Conservation (phyloP, 2,329 filamentous ascomycete genomes). For the Zymoseptoria crescenta region DNA sequence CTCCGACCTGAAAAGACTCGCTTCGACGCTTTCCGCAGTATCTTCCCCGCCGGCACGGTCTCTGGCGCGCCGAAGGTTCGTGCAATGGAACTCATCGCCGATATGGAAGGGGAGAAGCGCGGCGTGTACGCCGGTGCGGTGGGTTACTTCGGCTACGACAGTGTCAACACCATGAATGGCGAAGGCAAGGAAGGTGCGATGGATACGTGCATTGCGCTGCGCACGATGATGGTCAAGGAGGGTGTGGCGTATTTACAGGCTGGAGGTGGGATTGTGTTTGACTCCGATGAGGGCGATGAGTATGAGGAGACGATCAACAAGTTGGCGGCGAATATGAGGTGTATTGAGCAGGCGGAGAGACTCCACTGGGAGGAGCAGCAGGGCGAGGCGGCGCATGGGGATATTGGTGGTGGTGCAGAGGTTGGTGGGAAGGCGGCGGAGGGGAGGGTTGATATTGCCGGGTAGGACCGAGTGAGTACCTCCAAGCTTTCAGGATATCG, state of each 20-base stretch:
- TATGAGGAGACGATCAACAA: conserved; percentile 98
- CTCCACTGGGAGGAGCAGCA: conserved; percentile 48
- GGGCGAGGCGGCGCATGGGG: neutral
- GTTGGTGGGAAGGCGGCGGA: neutral
- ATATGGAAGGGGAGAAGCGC: conserved; percentile 87
- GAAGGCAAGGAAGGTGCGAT: conserved; percentile 69
- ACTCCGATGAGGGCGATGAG: conserved; percentile 84
- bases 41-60: conserved; percentile 95
- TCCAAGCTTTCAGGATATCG: neutral
- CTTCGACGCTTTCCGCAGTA: conserved; percentile 87
- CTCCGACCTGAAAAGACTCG: conserved; percentile 74
- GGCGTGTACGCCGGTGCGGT: conserved; percentile 94
- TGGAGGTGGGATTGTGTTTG: conserved; percentile 85
- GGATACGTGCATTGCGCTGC: conserved; percentile 76
- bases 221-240: conserved; percentile 92
- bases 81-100: conserved; percentile 94
- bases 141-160: conserved; percentile 88
- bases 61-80: conserved; percentile 91
- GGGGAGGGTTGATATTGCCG: neutral
- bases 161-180: conserved; percentile 52
- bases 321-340: conserved; percentile 79
- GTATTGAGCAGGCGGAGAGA: conserved; percentile 76
- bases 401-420: neutral
- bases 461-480: neutral
- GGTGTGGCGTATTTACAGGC: conserved; percentile 85